A percentile compares a stretch with the other conserved stretches of the same genome.
Conservation (phyloP, 768 basidiomycete genomes). For the Strobilomyces dryophilus region DNA sequence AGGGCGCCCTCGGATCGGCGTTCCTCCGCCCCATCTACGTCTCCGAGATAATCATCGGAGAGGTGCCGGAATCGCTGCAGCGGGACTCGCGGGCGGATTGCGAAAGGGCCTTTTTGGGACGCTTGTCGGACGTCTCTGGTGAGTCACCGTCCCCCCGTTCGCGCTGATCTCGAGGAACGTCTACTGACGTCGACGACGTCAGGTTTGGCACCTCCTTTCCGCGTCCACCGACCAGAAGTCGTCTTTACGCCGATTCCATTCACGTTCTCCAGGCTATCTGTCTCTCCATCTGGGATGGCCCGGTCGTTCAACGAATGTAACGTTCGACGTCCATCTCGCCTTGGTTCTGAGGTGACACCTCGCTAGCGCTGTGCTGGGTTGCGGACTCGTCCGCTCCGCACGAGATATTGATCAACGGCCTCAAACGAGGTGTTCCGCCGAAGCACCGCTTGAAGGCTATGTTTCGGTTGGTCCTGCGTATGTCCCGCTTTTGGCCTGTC, state of each 20-base stretch:
- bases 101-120: conserved; percentile 58
- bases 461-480: conserved; percentile 46
- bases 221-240: conserved; percentile 47
- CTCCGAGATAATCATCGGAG: conserved; percentile 64
- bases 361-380: conserved; percentile 67
- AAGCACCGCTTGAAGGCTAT: conserved; percentile 63
- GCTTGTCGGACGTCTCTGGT: conserved; percentile 48
- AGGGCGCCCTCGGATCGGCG: conserved; percentile 69
- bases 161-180: too few relatives aligned
- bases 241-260: conserved; percentile 60
- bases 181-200: neutral
- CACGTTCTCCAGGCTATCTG: conserved; percentile 46
- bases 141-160: too few relatives aligned
- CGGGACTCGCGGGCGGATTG: conserved; percentile 54
- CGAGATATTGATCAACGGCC: conserved; percentile 75
- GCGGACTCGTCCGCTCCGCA: conserved; percentile 41
- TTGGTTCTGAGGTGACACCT: neutral
- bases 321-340: conserved; percentile 6
- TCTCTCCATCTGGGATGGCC: conserved; percentile 25
- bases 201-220: conserved; percentile 50
- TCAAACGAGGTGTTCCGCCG: conserved; percentile 71
- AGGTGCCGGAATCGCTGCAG: conserved; percentile 44
- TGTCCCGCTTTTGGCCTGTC: neutral
- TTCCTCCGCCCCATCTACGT: conserved; percentile 64
- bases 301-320: conserved; percentile 70